These are phyloP conservation scores for Schwanniomyces polymorphus DNA, from an alignment of 805 yeast genomes.

Conservation along the genomic window DNA sequence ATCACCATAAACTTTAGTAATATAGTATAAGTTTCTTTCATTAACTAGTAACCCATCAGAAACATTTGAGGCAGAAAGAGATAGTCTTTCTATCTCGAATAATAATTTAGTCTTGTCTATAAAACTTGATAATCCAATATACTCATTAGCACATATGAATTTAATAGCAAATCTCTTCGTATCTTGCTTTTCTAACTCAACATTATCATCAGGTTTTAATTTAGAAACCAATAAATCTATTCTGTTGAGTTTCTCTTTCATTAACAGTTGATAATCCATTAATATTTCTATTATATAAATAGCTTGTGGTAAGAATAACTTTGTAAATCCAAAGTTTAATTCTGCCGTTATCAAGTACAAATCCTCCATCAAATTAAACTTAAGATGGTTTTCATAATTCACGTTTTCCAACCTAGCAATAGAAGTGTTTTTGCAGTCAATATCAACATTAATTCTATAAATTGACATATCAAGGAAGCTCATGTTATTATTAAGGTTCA, in stretches of 20 bases:
- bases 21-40: background rate
- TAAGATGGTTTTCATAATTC: constrained; percentile 16
- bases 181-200: background rate
- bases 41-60: constrained; percentile 9
- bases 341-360: constrained; percentile 12
- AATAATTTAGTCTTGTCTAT: constrained; percentile 31
- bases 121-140: constrained; percentile 35
- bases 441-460: constrained; percentile 5
- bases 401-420: constrained; percentile 27
- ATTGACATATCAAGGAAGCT: constrained; percentile 5
- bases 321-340: constrained; percentile 28
- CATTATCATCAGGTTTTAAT: background rate
- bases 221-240: background rate
- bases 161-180: constrained; percentile 17
- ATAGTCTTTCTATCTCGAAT: constrained; percentile 33
- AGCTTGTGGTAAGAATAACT: constrained; percentile 25
- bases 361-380: constrained; percentile 9
- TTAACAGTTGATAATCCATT: constrained; percentile 1
- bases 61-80: constrained; percentile 22
- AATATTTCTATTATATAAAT: constrained; percentile 15
- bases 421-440: background rate
- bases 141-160: constrained; percentile 27
- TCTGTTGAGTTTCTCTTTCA: background rate
- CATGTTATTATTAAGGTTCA: constrained; percentile 7
- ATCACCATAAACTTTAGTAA: constrained; percentile 37